A percentile compares a stretch with the other conserved stretches of the same genome.
Evolutionary conservation across 768 basidiomycete genomes (phyloP).

Genomic region (Trametes gibbosa): DNA sequence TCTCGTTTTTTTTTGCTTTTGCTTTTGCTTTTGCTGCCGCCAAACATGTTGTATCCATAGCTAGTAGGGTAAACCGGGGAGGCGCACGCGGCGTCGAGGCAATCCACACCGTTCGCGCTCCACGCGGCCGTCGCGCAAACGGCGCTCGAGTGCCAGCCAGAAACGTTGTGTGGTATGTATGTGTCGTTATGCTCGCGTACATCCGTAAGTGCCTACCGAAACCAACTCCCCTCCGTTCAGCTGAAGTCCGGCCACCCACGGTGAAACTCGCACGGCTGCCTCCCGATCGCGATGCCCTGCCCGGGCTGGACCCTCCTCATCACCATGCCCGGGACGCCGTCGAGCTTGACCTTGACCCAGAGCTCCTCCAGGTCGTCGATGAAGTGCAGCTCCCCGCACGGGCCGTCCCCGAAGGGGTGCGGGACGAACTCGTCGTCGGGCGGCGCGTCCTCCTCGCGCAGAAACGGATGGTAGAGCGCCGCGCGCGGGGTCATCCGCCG

Average conservation of each 20-base stretch:
- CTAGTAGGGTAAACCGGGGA: too few relatives aligned
- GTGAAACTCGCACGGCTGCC: constrained; percentile 34
- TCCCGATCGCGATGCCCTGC: constrained; percentile 34
- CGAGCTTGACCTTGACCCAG: constrained; percentile 44
- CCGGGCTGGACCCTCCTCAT: constrained; percentile 26
- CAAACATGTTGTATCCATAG: too few relatives aligned
- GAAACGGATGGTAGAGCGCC: constrained; percentile 79
- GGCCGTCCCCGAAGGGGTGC: constrained; percentile 64
- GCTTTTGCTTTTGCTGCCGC: too few relatives aligned
- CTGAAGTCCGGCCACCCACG: constrained; percentile 1
- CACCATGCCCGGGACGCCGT: constrained; percentile 29
- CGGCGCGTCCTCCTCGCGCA: constrained; percentile 45
- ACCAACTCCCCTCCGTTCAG: neutral
- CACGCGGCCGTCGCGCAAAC: too few relatives aligned
- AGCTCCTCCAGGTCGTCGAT: constrained; percentile 57
- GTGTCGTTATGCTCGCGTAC: too few relatives aligned
- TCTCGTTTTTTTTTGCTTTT: too few relatives aligned
- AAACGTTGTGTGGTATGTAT: too few relatives aligned
- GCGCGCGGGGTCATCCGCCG: constrained; percentile 73
- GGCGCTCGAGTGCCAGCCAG: too few relatives aligned
- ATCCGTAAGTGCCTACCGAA: too few relatives aligned
- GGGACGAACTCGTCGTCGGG: constrained; percentile 69
- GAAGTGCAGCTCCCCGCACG: constrained; percentile 62
- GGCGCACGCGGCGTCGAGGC: too few relatives aligned
- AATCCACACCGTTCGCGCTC: too few relatives aligned